phyloP scores from a whole-genome alignment of 2,329 filamentous ascomycete species.

The Teratosphaeria destructans region DNA sequence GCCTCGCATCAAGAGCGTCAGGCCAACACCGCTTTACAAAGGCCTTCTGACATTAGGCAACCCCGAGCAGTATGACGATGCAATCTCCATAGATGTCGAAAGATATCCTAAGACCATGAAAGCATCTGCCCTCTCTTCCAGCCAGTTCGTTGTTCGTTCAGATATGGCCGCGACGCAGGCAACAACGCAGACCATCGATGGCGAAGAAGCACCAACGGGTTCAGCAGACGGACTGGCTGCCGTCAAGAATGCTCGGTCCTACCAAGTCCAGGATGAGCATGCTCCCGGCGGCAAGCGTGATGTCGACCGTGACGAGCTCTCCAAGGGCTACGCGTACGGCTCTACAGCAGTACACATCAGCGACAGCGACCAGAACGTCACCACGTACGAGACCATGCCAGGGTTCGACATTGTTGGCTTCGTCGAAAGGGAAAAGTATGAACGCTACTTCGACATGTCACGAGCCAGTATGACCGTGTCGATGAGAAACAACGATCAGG shows the following conservation, averaged over 20 bases:
- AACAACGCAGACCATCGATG: constrained; percentile 36
- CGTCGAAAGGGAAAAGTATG: constrained; percentile 55
- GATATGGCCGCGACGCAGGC: constrained; percentile 39
- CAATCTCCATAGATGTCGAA: constrained; percentile 76
- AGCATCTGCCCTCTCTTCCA: constrained; percentile 64
- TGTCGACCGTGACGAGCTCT: constrained; percentile 69
- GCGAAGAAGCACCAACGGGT: constrained; percentile 23
- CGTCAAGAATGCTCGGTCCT: constrained; percentile 69
- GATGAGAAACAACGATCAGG: constrained; percentile 67
- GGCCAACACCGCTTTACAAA: constrained; percentile 68
- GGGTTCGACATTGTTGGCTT: constrained; percentile 81
- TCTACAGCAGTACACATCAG: constrained; percentile 83
- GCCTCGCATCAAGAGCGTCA: constrained; percentile 65
- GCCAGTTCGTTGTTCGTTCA: constrained; percentile 55
- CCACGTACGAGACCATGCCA: constrained; percentile 69
- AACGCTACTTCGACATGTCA: constrained; percentile 77
- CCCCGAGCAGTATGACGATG: constrained; percentile 58
- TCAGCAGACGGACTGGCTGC: constrained; percentile 43
- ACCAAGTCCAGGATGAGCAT: constrained; percentile 66
- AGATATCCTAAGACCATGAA: constrained; percentile 80
- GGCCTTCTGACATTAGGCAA: constrained; percentile 74
- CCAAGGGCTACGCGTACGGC: constrained; percentile 92
- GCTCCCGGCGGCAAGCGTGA: constrained; percentile 71
- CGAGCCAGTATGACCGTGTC: constrained; percentile 68
- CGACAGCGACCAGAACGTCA: constrained; percentile 76